Base-by-base conservation (phyloP, 2,329 filamentous ascomycete genomes). In the Lachnellula willkommii region DNA sequence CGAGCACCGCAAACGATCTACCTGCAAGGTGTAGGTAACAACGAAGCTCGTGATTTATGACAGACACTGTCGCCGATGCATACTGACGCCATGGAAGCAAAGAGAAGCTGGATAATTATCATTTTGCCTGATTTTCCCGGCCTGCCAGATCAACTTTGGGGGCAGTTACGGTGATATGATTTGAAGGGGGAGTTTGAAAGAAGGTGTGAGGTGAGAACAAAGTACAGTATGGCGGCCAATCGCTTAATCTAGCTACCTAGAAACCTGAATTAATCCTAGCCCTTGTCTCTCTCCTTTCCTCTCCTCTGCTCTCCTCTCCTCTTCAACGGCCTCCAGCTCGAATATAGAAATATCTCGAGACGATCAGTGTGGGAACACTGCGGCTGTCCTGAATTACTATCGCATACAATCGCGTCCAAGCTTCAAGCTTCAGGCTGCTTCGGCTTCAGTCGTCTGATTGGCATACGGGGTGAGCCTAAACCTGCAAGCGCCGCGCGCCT, bases 71-170 rank as follows among this genome's bases (percentile, higher is more conserved):
- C 55, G 22, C 52, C 58, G 47, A 61, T 59, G 59, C 56, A 54
- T 26, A 14, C 45, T 61, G 62, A 61, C 58, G 59, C 24, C 54
- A 60, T 59, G 32, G 51, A 57, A 47, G 52, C 53, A 51, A 58
- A 49, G 26, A 58, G 53, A 54, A 50, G 28, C 28, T 32, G 28
- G 8, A 32, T 32, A 32, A 9, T 3, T 32, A 3, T 56, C 50
- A 54, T 56, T n/a, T 42, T 47, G 52, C 35, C 53, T 46, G 36
- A 37, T 51, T 50, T 50, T 45, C 24, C 43, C 39, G 35, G 20
- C 46, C 28, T 47, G 42, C 28, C 9, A 37, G 45, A 15, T 39
- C 17, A 49, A 17, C 24, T 47, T 28, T 35, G 46, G 26, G 40
- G 28, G 52, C 52, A 48, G 52, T 45, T 48, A 43, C 52, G 15